A percentile compares a stretch with the other conserved stretches of the same genome.
Evolutionary conservation across 1,284 basidiomycete genomes (phyloP).

Genomic region (Leucoagaricus sp.): DNA sequence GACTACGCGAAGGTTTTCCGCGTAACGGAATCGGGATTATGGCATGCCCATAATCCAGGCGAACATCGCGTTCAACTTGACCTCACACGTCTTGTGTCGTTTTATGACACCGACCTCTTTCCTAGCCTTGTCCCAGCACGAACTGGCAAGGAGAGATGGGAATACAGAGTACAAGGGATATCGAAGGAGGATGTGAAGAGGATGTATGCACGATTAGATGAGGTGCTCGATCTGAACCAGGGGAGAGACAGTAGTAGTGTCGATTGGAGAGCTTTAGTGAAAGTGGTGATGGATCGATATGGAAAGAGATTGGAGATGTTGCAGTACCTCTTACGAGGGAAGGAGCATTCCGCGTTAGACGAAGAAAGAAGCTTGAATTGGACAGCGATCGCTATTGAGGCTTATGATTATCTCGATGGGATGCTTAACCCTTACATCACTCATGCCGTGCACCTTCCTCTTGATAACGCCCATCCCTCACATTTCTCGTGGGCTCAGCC

Average conservation of each 20-base stretch:
- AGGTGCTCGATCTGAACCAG: background rate
- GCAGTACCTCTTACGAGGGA: constrained; percentile 34
- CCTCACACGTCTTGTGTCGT: constrained; percentile 39
- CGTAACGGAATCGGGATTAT: constrained; percentile 35
- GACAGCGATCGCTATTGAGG: constrained; percentile 21
- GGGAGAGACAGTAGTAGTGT: constrained; percentile 30
- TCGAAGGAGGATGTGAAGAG: constrained; percentile 18
- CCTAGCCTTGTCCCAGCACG: constrained; percentile 36
- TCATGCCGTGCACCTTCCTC: no score
- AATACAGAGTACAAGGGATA: constrained; percentile 34
- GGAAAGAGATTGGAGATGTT: constrained; percentile 43
- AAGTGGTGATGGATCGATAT: constrained; percentile 44
- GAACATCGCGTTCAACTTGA: constrained; percentile 45
- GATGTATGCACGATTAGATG: constrained; percentile 20
- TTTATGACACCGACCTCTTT: constrained; percentile 42
- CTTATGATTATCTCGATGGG: constrained; percentile 31
- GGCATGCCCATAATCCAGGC: constrained; percentile 44
- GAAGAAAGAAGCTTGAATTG: no score
- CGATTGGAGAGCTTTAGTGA: constrained; percentile 45
- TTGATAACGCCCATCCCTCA: no score
- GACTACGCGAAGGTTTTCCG: background rate
- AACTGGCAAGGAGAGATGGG: constrained; percentile 29
- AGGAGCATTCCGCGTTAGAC: background rate
- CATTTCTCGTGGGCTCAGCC: constrained; percentile 30
- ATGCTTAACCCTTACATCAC: constrained; percentile 41